These are phyloP conservation scores for Ophiostoma novo-ulmi DNA, from an alignment of 2,329 filamentous ascomycete genomes.

Conservation along the genomic window DNA sequence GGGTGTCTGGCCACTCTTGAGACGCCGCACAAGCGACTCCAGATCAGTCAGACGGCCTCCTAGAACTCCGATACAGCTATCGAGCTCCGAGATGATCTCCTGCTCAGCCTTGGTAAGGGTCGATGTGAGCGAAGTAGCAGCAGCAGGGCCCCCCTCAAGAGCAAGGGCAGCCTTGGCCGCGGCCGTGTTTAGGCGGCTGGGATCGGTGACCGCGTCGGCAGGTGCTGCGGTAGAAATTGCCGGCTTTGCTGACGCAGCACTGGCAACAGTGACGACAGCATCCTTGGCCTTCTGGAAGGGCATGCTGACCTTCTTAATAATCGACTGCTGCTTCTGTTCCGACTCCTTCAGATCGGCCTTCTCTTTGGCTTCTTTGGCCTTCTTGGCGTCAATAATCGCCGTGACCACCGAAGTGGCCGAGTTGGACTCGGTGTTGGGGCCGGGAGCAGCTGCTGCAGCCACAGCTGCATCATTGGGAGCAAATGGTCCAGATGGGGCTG, in stretches of 20 bases:
- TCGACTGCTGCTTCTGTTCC: constrained; percentile 16
- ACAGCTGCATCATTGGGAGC: not conserved
- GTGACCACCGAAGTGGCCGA: not conserved
- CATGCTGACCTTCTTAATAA: constrained; percentile 19
- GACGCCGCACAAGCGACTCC: constrained; percentile 84
- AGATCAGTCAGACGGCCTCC: constrained; percentile 93
- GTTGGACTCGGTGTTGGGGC: not conserved
- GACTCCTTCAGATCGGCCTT: constrained; percentile 12
- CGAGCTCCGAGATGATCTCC: constrained; percentile 62
- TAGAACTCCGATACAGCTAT: constrained; percentile 72
- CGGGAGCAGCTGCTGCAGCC: not conserved
- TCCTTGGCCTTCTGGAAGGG: constrained; percentile 21
- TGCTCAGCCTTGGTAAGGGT: constrained; percentile 20
- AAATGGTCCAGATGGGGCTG: not conserved
- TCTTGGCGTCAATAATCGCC: constrained; percentile 18
- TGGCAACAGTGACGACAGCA: not conserved
- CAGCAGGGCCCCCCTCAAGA: constrained; percentile 7
- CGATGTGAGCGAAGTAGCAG: not conserved
- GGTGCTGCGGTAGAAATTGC: not conserved
- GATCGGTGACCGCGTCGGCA: not conserved
- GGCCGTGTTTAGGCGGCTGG: constrained; percentile 19
- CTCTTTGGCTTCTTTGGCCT: constrained; percentile 11
- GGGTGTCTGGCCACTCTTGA: constrained; percentile 81
- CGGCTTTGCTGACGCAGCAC: not conserved
- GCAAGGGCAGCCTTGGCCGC: constrained; percentile 20